Evolutionary conservation across 495 filamentous ascomycete genomes (phyloP).

Genomic region (Pyronema domesticum): DNA sequence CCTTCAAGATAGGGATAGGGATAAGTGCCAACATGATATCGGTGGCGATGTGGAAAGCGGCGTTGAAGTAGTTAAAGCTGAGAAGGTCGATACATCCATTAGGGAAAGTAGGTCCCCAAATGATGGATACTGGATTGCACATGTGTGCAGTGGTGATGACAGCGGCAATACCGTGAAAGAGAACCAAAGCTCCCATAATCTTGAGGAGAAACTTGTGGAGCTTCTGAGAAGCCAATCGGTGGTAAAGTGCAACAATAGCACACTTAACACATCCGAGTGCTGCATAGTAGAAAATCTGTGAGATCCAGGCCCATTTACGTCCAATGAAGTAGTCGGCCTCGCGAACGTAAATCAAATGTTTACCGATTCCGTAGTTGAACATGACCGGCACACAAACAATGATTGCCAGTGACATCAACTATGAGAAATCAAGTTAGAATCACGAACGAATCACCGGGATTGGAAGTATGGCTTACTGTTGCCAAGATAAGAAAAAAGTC

Average conservation of each 20-base stretch:
- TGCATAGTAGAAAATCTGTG: conserved; percentile 5
- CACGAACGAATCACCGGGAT: not conserved
- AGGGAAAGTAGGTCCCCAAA: conserved; percentile 8
- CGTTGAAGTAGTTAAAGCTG: conserved; percentile 7
- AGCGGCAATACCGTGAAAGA: not conserved
- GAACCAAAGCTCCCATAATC: not conserved
- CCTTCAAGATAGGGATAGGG: conserved; percentile 9
- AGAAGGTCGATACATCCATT: conserved; percentile 6
- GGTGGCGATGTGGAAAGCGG: conserved; percentile 5
- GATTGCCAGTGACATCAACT: not conserved
- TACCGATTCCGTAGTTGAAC: conserved; percentile 1
- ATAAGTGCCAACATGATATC: conserved; percentile 9
- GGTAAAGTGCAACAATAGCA: conserved; percentile 1
- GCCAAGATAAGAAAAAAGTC: conserved; percentile 1
- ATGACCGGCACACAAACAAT: not conserved
- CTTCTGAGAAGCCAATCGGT: not conserved
- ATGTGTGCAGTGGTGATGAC: not conserved
- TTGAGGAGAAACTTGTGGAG: not conserved
- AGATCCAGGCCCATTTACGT: conserved; percentile 2
- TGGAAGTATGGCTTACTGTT: not conserved
- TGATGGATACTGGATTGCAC: not conserved
- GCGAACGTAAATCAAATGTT: not conserved
- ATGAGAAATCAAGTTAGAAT: not conserved
- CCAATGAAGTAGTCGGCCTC: not conserved
- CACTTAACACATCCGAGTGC: not conserved